A percentile compares a stretch with the other conserved stretches of the same genome.
phyloP scores from a whole-genome alignment of 768 basidiomycete genomes.

The Russula griseocarnosa region DNA sequence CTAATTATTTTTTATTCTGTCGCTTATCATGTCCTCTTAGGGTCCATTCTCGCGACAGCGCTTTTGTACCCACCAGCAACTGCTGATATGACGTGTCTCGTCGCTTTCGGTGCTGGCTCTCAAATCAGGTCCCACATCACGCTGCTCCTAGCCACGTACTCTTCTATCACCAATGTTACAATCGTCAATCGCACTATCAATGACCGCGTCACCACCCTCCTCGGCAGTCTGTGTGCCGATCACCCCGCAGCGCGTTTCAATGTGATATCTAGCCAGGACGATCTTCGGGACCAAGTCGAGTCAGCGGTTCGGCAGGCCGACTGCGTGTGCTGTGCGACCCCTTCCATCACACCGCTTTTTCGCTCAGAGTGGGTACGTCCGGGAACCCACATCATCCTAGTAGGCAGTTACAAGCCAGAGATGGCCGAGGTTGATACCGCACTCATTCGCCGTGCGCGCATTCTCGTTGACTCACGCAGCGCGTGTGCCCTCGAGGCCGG shows the following conservation, averaged over 20 bases:
- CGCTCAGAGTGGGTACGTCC: slow-evolving; percentile 56
- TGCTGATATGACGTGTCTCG: slow-evolving; percentile 41
- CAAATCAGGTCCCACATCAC: slow-evolving; percentile 58
- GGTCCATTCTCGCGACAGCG: slow-evolving; percentile 62
- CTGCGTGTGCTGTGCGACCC: slow-evolving; percentile 72
- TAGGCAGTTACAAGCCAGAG: slow-evolving; percentile 75
- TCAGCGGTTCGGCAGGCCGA: slow-evolving; percentile 44
- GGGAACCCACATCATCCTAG: slow-evolving; percentile 66
- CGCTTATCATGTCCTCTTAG: slow-evolving; percentile 35
- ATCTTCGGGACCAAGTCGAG: slow-evolving; percentile 29
- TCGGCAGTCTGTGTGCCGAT: slow-evolving; percentile 31
- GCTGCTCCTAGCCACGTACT: slow-evolving; percentile 39
- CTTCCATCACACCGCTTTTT: slow-evolving; percentile 67
- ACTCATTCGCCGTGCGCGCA: slow-evolving; percentile 45
- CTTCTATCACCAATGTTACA: slow-evolving; percentile 49
- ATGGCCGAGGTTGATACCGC: slow-evolving; percentile 73
- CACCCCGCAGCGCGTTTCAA: slow-evolving; percentile 32
- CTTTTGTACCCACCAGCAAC: slow-evolving; percentile 28
- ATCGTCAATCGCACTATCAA: slow-evolving; percentile 61
- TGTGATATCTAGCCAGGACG: slow-evolving; percentile 16
- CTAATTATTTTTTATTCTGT: too few relatives aligned
- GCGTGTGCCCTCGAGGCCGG: slow-evolving; percentile 79
- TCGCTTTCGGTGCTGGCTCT: slow-evolving; percentile 70
- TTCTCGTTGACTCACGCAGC: too few relatives aligned
- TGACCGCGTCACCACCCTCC: slow-evolving; percentile 44